phyloP scores from a whole-genome alignment of 2,329 filamentous ascomycete species.

The Alternaria tenuissima region DNA sequence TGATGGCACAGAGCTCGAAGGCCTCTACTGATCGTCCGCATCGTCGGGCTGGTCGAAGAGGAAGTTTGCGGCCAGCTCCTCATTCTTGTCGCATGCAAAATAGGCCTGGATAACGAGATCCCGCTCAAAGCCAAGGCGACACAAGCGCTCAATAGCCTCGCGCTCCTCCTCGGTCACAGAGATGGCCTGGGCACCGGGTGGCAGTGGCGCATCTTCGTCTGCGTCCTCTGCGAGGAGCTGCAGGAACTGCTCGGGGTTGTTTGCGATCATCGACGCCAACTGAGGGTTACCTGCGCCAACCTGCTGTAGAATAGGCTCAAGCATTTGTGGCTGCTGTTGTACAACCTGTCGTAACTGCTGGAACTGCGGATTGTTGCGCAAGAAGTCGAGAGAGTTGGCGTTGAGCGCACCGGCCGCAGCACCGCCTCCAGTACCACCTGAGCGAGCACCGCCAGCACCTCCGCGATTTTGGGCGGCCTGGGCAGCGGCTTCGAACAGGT shows the following conservation, averaged over 20 bases:
- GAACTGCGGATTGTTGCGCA: constrained; percentile 95
- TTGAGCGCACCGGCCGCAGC: constrained; percentile 61
- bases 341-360: constrained; percentile 97
- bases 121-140: constrained; percentile 89
- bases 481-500: constrained; percentile 92
- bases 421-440: constrained; percentile 60
- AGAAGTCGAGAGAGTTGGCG: constrained; percentile 85
- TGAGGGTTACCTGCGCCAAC: constrained; percentile 94
- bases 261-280: constrained; percentile 88
- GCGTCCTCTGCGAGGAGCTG: constrained; percentile 87
- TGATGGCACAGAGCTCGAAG: constrained; percentile 23
- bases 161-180: constrained; percentile 94
- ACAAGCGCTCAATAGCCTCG: constrained; percentile 94
- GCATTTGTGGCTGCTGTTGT: constrained; percentile 97
- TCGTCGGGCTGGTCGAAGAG: constrained; percentile 97
- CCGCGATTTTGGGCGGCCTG: constrained; percentile 68
- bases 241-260: constrained; percentile 93
- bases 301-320: constrained; percentile 96
- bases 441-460: constrained; percentile 52
- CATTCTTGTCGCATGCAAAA: constrained; percentile 99
- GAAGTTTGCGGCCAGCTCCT: constrained; percentile 97
- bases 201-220: constrained; percentile 83
- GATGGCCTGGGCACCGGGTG: constrained; percentile 88
- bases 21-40: constrained; percentile 62
- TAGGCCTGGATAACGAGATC: constrained; percentile 97